Conservation (phyloP, 306 rosid genomes). For the Potentilla sterilis region DNA sequence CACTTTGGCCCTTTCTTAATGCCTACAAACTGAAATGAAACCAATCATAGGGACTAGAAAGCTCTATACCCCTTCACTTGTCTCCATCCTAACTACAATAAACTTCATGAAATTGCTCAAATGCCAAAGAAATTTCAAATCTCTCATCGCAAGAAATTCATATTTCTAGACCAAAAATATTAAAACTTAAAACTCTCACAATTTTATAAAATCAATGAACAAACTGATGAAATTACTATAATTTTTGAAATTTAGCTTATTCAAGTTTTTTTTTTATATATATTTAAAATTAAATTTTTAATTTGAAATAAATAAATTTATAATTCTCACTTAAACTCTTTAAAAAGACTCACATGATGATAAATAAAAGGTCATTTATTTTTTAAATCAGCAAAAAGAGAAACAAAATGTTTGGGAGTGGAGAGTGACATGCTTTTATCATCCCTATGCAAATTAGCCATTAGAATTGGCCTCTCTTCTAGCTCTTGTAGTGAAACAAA, state of each 20-base stretch:
- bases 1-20: background rate
- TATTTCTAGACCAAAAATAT: background rate
- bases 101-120: background rate
- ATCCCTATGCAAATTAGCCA: background rate
- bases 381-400: too few relatives aligned
- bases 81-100: background rate
- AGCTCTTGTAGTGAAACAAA: background rate
- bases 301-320: background rate
- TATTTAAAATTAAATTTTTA: too few relatives aligned
- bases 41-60: slow-evolving; percentile 6
- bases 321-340: background rate
- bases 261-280: too few relatives aligned
- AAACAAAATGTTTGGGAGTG: background rate
- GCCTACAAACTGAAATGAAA: background rate
- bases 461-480: background rate
- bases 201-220: background rate
- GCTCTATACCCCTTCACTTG: background rate
- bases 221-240: background rate
- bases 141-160: background rate
- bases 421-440: background rate
- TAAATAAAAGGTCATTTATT: too few relatives aligned
- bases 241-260: too few relatives aligned
- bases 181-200: background rate
- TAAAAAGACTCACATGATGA: background rate
- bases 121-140: background rate